Conservation (phyloP, 2,329 filamentous ascomycete genomes). For the Gnomoniopsis sp. region DNA sequence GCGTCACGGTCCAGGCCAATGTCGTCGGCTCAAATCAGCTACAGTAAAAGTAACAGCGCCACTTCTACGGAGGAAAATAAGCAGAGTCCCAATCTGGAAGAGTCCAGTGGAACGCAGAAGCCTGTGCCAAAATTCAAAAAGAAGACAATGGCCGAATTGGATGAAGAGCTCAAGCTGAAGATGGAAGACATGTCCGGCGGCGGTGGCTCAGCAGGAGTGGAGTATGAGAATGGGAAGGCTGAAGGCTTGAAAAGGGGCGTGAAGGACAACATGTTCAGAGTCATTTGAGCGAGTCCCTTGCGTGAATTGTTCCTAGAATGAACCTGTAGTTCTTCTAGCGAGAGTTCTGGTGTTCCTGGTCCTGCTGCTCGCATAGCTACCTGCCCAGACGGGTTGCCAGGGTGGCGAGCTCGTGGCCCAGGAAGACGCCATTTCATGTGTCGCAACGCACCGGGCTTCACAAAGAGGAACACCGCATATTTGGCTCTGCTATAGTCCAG, state of each 20-base stretch:
- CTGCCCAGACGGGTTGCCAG: too few relatives aligned
- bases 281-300: constrained; percentile 46
- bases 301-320: too few relatives aligned
- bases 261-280: constrained; percentile 73
- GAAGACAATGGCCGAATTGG: constrained; percentile 61
- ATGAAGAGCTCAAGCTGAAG: constrained; percentile 63
- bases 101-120: background rate
- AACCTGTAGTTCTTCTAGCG: too few relatives aligned
- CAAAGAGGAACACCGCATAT: too few relatives aligned
- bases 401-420: background rate
- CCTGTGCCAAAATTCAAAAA: constrained; percentile 11
- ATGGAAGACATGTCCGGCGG: constrained; percentile 66
- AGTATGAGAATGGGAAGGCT: constrained; percentile 72
- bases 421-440: background rate
- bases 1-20: too few relatives aligned
- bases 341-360: too few relatives aligned
- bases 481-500: too few relatives aligned
- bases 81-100: background rate
- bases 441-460: too few relatives aligned
- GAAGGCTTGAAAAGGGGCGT: constrained; percentile 71
- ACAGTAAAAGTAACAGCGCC: background rate
- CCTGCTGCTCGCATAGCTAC: too few relatives aligned
- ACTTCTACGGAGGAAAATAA: background rate
- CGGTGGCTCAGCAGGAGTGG: constrained; percentile 67
- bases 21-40: background rate